A percentile compares a stretch with the other conserved stretches of the same genome.
These are phyloP conservation scores for Stephania yunnanensis DNA, from an alignment of 164 flowering plant species.

Conservation along the genomic window DNA sequence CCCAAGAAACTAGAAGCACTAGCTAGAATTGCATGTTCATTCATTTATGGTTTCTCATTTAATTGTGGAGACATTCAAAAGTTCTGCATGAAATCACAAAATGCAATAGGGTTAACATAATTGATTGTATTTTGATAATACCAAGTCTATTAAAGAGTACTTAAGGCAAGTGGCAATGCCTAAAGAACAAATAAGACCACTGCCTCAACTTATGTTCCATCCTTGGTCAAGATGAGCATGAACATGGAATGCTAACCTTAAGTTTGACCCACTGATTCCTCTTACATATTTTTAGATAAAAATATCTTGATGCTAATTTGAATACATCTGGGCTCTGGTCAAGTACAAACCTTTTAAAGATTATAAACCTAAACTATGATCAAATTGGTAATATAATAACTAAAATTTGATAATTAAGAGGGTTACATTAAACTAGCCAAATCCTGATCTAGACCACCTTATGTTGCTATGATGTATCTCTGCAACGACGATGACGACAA, in stretches of 20 bases:
- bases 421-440: neutral
- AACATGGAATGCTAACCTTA: neutral
- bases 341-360: neutral
- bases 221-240: neutral
- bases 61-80: no score
- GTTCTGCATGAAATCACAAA: no score
- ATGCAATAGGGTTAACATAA: no score
- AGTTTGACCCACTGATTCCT: neutral
- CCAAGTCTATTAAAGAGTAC: no score
- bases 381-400: neutral
- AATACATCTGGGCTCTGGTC: neutral
- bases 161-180: neutral
- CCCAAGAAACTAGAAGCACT: no score
- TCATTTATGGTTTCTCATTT: no score
- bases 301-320: neutral
- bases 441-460: neutral
- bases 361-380: neutral
- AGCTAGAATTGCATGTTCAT: no score
- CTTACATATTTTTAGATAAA: neutral
- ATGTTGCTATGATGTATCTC: neutral
- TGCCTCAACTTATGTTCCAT: neutral
- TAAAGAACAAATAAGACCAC: neutral
- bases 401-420: neutral
- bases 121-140: no score
- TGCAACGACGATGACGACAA: no score